Base-by-base conservation (phyloP, 192 early-diverging fungal genomes). In the Paraglomus occultum region DNA sequence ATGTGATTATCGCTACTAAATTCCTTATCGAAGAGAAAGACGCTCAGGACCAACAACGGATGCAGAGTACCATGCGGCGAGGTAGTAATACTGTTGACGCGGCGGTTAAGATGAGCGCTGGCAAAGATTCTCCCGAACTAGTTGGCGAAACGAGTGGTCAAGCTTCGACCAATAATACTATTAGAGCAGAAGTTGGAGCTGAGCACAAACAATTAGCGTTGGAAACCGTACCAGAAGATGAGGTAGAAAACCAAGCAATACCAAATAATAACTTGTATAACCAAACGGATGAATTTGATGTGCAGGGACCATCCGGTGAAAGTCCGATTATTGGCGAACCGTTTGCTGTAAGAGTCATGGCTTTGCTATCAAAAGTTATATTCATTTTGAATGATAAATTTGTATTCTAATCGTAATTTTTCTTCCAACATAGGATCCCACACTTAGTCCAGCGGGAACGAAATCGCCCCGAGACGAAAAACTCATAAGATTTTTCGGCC, bases 401-500 rank as follows among this genome's bases (percentile, higher is more conserved):
- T 31, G 31, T 31, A 31, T 31, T 31, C 31, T 57, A 57, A 57
- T 66, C 48, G 47, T 40, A 22, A 15, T 40, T 23, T 10, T 40
- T 40, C 49, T 51, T 10, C 8, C 2, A 22, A 2, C 44, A 18
- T 31, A 17, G 23, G 51, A 15, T 40, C 12, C 43, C 1, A 17
- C 11, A 1, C 23, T 50, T 31, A 31, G 31, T 3, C 17, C 66
- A 47, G 20, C 20, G 20, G 53, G 53, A 2, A 23, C 51, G 22
- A 50, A 17, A 55, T 68, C 53, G 46, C 52, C 75, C 38, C 50
- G 67, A 40, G 69, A 61, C 8, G 68, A 74, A 49, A 88, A 88
- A 51, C 64, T 85, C 48, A 77, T 76, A 64, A 79, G 81, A 67
- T 86, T 89, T 72, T 79, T 89, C 71, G 87, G 87, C 18, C 85